Conservation (phyloP, 2,329 filamentous ascomycete species). For the Fusarium subglutinans region DNA sequence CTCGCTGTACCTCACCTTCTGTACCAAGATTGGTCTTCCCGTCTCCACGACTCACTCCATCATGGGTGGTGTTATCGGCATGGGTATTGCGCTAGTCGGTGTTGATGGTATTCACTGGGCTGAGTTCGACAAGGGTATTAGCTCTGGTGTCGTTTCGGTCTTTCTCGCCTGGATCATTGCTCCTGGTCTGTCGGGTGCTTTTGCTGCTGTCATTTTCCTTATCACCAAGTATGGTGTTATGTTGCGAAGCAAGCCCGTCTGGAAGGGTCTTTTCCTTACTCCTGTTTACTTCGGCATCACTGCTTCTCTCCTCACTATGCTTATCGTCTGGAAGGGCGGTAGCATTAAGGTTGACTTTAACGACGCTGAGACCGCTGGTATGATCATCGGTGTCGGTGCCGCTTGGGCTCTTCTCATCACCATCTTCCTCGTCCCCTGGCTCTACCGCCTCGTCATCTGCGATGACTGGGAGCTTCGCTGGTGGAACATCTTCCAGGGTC, state of each 20-base stretch:
- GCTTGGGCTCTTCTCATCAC: constrained; percentile 58
- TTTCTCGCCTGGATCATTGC: constrained; percentile 71
- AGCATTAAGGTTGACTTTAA: constrained; percentile 51
- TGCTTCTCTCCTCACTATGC: constrained; percentile 64
- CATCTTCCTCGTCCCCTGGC: constrained; percentile 67
- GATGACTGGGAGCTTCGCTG: constrained; percentile 69
- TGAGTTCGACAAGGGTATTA: constrained; percentile 52
- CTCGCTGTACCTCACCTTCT: constrained; percentile 64
- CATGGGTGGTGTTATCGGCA: constrained; percentile 68
- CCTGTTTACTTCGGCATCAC: constrained; percentile 68
- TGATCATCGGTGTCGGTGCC: constrained; percentile 63
- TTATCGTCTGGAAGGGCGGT: constrained; percentile 68
- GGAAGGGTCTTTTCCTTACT: constrained; percentile 61
- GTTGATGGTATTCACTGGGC: constrained; percentile 63
- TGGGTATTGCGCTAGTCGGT: constrained; percentile 66
- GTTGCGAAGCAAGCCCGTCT: constrained; percentile 62
- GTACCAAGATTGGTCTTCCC: constrained; percentile 63
- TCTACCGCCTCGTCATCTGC: constrained; percentile 66
- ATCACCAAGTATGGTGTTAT: constrained; percentile 68
- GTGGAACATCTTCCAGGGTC: constrained; percentile 64
- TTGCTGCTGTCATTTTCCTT: constrained; percentile 65
- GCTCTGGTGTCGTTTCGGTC: constrained; percentile 59
- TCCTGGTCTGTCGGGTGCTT: constrained; percentile 63
- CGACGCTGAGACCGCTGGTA: constrained; percentile 58
- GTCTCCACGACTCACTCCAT: constrained; percentile 71